Conservation (phyloP, 306 rosid genomes). For the Astragalus glycyphyllos region DNA sequence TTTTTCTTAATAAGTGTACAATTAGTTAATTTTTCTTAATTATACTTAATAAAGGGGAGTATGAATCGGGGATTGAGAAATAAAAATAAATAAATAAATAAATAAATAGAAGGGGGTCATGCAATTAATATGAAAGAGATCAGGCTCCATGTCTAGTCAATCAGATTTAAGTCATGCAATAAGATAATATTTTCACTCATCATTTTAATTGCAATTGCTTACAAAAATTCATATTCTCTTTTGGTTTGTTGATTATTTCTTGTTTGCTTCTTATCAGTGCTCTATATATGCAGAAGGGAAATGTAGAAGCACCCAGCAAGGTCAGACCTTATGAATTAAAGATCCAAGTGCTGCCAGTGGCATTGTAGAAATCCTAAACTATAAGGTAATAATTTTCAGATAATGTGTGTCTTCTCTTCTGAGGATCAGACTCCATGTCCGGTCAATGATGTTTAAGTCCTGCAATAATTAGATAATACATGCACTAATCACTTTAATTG, state of each 20-base stretch:
- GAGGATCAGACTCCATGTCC: neutral
- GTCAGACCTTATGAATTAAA: neutral
- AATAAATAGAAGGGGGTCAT: too few relatives aligned
- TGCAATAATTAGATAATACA: neutral
- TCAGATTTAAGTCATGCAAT: too few relatives aligned
- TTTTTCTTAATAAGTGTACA: too few relatives aligned
- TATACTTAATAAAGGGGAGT: too few relatives aligned
- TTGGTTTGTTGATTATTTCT: conserved; percentile 3
- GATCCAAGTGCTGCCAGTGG: conserved; percentile 5
- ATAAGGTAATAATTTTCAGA: conserved; percentile 37
- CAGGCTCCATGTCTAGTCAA: too few relatives aligned
- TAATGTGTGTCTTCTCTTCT: neutral
- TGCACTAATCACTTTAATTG: neutral
- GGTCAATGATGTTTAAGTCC: neutral
- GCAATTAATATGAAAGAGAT: too few relatives aligned
- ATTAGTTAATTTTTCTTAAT: too few relatives aligned
- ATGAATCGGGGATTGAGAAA: too few relatives aligned
- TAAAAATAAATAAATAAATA: too few relatives aligned
- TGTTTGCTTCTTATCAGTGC: conserved; percentile 18
- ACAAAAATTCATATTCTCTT: neutral
- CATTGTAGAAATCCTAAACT: neutral
- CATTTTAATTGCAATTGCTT: too few relatives aligned
- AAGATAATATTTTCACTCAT: too few relatives aligned
- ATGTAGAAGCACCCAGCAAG: neutral
- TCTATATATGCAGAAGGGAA: conserved; percentile 26